Conservation (phyloP, 1,284 basidiomycete genomes). For the Puccinia polysora region DNA sequence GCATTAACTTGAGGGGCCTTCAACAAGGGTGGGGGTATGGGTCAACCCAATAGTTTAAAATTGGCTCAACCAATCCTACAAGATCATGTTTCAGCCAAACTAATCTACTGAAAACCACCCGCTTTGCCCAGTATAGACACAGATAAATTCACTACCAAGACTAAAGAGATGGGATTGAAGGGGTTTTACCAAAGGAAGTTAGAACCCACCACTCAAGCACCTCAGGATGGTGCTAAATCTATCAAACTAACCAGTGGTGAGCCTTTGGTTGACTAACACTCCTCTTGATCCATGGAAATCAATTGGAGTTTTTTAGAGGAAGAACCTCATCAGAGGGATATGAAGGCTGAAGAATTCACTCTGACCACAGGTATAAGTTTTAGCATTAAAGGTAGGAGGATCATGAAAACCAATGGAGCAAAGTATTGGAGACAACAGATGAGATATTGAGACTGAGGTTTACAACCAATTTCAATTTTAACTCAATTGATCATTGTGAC, state of each 20-base stretch:
- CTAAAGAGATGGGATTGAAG: conserved; percentile 63
- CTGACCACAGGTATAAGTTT: neutral
- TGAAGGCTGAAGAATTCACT: neutral
- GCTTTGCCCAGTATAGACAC: conserved; percentile 66
- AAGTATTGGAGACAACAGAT: too few relatives aligned
- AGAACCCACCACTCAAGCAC: conserved; percentile 76
- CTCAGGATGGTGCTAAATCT: conserved; percentile 75
- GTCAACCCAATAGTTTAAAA: conserved; percentile 93
- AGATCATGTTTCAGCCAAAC: conserved; percentile 92
- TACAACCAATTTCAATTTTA: too few relatives aligned
- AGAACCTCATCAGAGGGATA: conserved; percentile 50
- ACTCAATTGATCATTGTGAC: too few relatives aligned
- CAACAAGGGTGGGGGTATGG: conserved; percentile 72
- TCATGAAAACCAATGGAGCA: too few relatives aligned
- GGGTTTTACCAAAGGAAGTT: conserved; percentile 65
- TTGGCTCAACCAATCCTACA: conserved; percentile 90
- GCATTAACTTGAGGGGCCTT: conserved; percentile 91
- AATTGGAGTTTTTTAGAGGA: conserved; percentile 74
- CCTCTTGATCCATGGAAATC: conserved; percentile 56
- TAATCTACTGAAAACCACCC: conserved; percentile 78
- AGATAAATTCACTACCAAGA: conserved; percentile 71
- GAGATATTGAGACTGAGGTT: too few relatives aligned
- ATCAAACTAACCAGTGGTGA: conserved; percentile 55
- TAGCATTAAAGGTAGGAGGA: neutral
- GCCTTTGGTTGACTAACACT: conserved; percentile 49